phyloP scores from a whole-genome alignment of 1,284 basidiomycete genomes.

The Peniophora sp. region DNA sequence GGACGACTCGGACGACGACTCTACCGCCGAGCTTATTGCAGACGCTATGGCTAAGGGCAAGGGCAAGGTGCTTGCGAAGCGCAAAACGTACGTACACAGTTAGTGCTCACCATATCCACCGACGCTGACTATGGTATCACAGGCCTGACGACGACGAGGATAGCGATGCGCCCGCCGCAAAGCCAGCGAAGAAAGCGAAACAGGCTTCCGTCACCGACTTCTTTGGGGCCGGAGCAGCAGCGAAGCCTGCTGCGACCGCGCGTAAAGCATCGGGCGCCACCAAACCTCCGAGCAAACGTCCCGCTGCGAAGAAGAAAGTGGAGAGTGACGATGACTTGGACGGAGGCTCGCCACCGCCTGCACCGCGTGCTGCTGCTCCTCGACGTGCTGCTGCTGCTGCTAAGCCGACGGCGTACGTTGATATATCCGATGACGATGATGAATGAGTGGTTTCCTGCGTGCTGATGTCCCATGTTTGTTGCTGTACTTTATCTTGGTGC shows the following conservation, averaged over 20 bases:
- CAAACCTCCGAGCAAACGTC: conserved; percentile 26
- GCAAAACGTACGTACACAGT: conserved; percentile 44
- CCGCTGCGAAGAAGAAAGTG: conserved; percentile 25
- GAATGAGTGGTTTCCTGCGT: conserved; percentile 13
- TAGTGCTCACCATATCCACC: conserved; percentile 3
- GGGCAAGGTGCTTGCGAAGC: conserved; percentile 33
- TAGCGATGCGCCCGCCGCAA: conserved; percentile 27
- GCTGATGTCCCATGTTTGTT: conserved; percentile 11
- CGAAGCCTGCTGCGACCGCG: conserved; percentile 46
- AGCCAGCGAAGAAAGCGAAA: conserved; percentile 30
- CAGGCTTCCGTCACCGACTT: conserved; percentile 50
- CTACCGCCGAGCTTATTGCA: conserved; percentile 19
- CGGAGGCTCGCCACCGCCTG: conserved; percentile 15
- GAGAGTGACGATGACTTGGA: conserved; percentile 24
- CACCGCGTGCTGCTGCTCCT: conserved; percentile 22
- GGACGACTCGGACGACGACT: conserved; percentile 16
- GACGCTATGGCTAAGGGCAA: conserved; percentile 28
- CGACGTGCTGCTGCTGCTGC: conserved; percentile 28
- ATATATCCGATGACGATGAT: conserved; percentile 30
- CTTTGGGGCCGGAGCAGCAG: conserved; percentile 39
- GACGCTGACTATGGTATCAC: background rate
- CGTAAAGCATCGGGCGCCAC: conserved; percentile 33
- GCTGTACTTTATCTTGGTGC: conserved; percentile 17
- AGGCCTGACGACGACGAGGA: conserved; percentile 24
- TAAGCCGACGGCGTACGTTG: conserved; percentile 28